Base-by-base conservation (phyloP, 345 rosid species). In the Populus davidiana region DNA sequence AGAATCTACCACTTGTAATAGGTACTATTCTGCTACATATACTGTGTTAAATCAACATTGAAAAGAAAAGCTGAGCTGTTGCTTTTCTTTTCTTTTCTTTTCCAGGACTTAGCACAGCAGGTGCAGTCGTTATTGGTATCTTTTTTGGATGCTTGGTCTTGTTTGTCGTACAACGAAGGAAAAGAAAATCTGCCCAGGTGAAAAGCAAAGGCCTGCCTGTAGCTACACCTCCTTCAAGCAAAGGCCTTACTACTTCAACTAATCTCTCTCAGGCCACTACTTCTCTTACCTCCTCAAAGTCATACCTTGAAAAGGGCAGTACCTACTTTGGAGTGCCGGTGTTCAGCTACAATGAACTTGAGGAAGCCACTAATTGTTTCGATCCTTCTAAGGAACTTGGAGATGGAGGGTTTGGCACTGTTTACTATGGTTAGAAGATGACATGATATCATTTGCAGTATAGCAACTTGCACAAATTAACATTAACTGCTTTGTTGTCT, bases 341-440 rank as follows among this genome's bases (percentile, higher is more conserved):
- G 71, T 95, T 92, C 81, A 91, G 77, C 81, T 90, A 86, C 17
- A 69, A 77, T 56, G 99, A 93, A 70, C 97, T 95, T 2, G 93
- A 88, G 69, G 89, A 92, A 85, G 98, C 99, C 38, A 95, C 99
- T 0, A 82, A 84, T 20, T 82, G 86, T 84, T 94, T 95, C 56
- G 82, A 87, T 79, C 70, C n/a, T 59, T 89, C 97, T 11, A 91
- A 85, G 78, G 89, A 90, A 72, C 97, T 95, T 8, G 99, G 99
- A 9, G 93, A 92, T 41, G 99, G 99, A 35, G 99, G 99, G 39
- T 95, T 90, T 14, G 98, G 99, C 56, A 84, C 88, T 0, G 99
- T 95, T 80, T 95, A 93, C 69, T 77, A 88, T n/a, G 99, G 98
- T 94, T 79, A 78, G 83, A 61, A 61, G 39, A 20, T 25, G 41